Percentiles rank a stretch among this genome's conserved stretches.
Conservation (phyloP, 352 stramenopile genomes). For the Phytopythium boreale region DNA sequence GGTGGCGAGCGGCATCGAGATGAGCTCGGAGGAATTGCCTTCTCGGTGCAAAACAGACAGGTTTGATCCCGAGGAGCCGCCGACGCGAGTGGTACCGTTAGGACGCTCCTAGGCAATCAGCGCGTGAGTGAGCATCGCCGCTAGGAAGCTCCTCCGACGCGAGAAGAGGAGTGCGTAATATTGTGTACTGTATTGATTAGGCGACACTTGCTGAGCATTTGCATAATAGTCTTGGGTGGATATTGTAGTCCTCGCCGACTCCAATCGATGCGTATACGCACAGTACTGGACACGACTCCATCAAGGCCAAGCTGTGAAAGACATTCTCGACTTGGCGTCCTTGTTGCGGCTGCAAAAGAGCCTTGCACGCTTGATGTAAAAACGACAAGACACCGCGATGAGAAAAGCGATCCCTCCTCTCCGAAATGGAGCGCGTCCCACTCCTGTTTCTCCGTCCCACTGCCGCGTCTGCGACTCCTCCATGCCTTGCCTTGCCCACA, state of each 20-base stretch:
- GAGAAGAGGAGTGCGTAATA: too few relatives aligned
- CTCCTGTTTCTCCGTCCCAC: background rate
- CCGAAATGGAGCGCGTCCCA: background rate
- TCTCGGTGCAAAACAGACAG: background rate
- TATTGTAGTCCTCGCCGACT: too few relatives aligned
- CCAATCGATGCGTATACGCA: too few relatives aligned
- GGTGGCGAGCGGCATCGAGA: background rate
- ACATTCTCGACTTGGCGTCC: too few relatives aligned
- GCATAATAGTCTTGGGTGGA: too few relatives aligned
- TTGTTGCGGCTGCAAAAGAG: too few relatives aligned
- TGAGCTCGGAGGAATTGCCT: background rate
- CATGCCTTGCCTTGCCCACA: background rate
- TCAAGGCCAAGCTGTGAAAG: too few relatives aligned
- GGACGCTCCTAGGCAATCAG: background rate
- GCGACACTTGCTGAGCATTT: too few relatives aligned
- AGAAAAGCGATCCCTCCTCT: background rate
- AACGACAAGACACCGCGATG: background rate
- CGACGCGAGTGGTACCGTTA: background rate
- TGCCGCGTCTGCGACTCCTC: background rate
- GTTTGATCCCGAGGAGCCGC: background rate
- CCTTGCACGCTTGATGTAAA: too few relatives aligned
- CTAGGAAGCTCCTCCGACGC: background rate
- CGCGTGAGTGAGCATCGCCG: background rate
- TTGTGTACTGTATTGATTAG: too few relatives aligned
- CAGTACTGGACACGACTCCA: too few relatives aligned